Conservation (phyloP, 768 basidiomycete genomes). For the Pholiota molesta region DNA sequence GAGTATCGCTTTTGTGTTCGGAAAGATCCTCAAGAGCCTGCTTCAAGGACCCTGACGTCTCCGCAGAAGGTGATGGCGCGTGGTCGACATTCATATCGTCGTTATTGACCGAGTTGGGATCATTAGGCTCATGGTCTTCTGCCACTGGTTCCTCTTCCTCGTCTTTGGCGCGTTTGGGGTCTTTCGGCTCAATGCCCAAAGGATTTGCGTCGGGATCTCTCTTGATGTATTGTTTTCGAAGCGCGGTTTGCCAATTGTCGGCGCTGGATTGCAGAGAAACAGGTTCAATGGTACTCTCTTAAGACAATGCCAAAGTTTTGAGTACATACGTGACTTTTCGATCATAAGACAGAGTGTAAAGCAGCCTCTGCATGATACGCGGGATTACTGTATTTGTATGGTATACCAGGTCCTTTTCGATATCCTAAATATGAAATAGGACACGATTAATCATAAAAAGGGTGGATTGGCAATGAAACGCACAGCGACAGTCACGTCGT, state of each 20-base stretch:
- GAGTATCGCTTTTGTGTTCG: background rate
- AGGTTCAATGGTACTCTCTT: background rate
- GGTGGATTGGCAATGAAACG: constrained; percentile 23
- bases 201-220: constrained; percentile 74
- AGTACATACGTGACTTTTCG: constrained; percentile 71
- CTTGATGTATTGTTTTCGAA: constrained; percentile 78
- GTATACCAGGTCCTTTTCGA: constrained; percentile 75
- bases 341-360: constrained; percentile 79
- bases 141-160: constrained; percentile 13
- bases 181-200: constrained; percentile 61
- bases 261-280: constrained; percentile 42
- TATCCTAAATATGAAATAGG: constrained; percentile 50
- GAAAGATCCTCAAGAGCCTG: background rate
- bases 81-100: constrained; percentile 4
- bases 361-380: constrained; percentile 73
- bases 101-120: background rate
- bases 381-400: constrained; percentile 64
- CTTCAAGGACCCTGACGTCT: background rate
- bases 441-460: constrained; percentile 14
- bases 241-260: constrained; percentile 77
- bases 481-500: constrained; percentile 71
- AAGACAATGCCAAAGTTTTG: constrained; percentile 9
- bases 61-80: background rate
- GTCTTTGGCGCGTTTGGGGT: constrained; percentile 8
- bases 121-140: background rate